Evolutionary conservation across 441 rosid genomes (phyloP), one percentile per base, ranked within the genome.

Genomic region (Syzygium malaccense): DNA sequence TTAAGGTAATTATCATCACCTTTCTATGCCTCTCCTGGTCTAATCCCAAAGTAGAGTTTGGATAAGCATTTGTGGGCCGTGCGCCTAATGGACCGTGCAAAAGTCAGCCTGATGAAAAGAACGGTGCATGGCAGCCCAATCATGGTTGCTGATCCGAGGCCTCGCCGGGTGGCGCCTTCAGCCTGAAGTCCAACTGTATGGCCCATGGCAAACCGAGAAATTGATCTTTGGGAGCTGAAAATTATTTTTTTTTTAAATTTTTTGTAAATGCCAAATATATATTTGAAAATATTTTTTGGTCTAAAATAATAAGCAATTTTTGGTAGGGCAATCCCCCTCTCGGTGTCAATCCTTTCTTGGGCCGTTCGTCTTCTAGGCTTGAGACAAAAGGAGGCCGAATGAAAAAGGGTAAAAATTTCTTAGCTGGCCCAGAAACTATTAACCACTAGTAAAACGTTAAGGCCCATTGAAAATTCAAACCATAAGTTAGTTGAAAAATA

Each of bases 381-480:
- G 25, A 66, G 45, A 18, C 13, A 2, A 66, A 66, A 66, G 14
- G 45, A 66, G 78, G 45, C 78, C 78, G 25, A 2, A 32, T 37
- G 3, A 18, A 9, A 60, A 66, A 9, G 6, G 78, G 14, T 4
- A 12, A 2, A 66, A 68, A 30, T 33, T 68, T 33, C 48, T 32
- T 13, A 0, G 0, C 0, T 18, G 26, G 48, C 4, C 26, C 0
- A 0, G 14, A 25, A 33, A 41, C 41, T 4, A 41, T 41, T 41
- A 41, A 41, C 41, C 41, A 41, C 41, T 41, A 41, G 41, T 41
- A 41, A 41, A 41, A 41, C 41, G 41, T 41, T 5, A 41, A 41
- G 41, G 41, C 41, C 41, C 41, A 41, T 41, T 41, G 41, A 41
- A 41, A 41, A 41, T 41, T 41, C 41, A 41, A 41, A 41, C 41